These are phyloP conservation scores for Cyberlindnera japonica DNA, from an alignment of 805 yeast species.

Conservation along the genomic window DNA sequence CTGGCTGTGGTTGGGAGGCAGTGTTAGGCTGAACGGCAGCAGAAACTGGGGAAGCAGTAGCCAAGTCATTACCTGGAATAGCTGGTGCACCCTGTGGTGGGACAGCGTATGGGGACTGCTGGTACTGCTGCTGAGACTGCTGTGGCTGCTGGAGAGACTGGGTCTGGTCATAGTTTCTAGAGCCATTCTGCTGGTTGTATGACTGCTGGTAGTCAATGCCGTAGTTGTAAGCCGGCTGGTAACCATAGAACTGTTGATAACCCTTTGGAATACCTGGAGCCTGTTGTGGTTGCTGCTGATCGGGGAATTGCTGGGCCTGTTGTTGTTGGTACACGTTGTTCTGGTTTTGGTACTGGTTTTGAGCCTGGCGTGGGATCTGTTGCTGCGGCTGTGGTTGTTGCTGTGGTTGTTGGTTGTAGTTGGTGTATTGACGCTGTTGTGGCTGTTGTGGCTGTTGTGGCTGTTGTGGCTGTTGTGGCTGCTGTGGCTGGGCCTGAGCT, in stretches of 20 bases:
- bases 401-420: conserved; percentile 14
- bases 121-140: conserved; percentile 19
- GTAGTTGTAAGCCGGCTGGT: conserved; percentile 19
- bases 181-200: conserved; percentile 10
- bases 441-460: conserved; percentile 4
- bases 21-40: conserved; percentile 27
- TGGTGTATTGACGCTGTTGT: conserved; percentile 14
- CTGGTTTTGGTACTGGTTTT: conserved; percentile 17
- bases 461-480: conserved; percentile 9
- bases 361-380: conserved; percentile 13
- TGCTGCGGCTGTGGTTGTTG: conserved; percentile 21
- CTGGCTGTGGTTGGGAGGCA: conserved; percentile 24
- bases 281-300: conserved; percentile 20
- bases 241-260: conserved; percentile 30
- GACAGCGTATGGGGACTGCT: conserved; percentile 26
- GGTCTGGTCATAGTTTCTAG: conserved; percentile 10
- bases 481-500: conserved; percentile 15
- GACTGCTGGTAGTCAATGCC: conserved; percentile 15
- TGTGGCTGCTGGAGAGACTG: conserved; percentile 17
- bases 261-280: conserved; percentile 31
- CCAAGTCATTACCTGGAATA: conserved; percentile 19
- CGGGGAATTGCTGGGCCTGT: conserved; percentile 15
- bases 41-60: conserved; percentile 28
- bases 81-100: conserved; percentile 25
- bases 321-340: conserved; percentile 10